phyloP scores from a whole-genome alignment of 805 yeast genomes.

The Lipomyces japonicus region DNA sequence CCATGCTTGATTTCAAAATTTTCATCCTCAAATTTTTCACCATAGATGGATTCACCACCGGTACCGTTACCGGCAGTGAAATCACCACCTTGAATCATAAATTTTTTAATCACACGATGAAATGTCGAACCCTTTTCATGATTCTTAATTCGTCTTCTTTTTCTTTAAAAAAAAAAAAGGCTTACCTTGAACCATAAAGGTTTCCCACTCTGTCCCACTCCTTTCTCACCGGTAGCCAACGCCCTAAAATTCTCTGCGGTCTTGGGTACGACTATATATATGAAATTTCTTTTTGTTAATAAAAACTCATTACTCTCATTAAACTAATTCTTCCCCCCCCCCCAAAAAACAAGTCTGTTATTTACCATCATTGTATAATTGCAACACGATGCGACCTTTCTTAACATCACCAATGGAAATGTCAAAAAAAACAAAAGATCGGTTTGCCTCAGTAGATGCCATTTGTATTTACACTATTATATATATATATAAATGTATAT shows the following conservation, averaged over 20 bases:
- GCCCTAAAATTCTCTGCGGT: conserved; percentile 88
- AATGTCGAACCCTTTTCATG: conserved; percentile 63
- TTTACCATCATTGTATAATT: conserved; percentile 43
- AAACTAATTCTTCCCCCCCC: too few species aligned
- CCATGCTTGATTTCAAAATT: conserved; percentile 64
- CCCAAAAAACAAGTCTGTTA: too few species aligned
- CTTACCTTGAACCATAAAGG: conserved; percentile 53
- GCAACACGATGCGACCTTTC: conserved; percentile 75
- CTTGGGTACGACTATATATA: conserved; percentile 83
- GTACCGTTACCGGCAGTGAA: conserved; percentile 54
- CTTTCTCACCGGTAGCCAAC: conserved; percentile 84
- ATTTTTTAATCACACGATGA: conserved; percentile 80
- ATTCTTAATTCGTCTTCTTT: background rate
- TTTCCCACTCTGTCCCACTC: conserved; percentile 56
- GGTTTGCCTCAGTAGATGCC: conserved; percentile 24
- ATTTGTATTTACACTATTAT: conserved; percentile 45
- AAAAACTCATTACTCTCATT: conserved; percentile 46
- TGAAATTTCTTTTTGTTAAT: conserved; percentile 80
- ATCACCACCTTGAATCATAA: conserved; percentile 89
- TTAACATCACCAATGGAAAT: conserved; percentile 65
- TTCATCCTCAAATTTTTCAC: conserved; percentile 88
- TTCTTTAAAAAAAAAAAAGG: background rate
- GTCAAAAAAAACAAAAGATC: conserved; percentile 70
- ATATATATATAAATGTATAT: conserved; percentile 46
- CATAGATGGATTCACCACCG: conserved; percentile 80